Conservation (phyloP, 2,329 filamentous ascomycete genomes). For the Colletotrichum siamense region DNA sequence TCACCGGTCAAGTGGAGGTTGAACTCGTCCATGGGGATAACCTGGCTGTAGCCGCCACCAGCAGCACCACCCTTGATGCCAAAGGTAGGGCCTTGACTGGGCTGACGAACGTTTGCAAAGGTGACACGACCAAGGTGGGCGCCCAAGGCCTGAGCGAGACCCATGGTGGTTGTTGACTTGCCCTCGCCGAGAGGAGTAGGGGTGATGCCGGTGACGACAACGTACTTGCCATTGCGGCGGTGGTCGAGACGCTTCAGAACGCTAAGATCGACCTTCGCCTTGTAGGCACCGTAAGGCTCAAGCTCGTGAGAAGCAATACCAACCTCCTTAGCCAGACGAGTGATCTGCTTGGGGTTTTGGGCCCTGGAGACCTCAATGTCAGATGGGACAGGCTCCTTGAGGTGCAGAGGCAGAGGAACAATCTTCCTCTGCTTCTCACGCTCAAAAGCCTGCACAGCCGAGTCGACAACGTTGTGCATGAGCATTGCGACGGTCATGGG, state of each 20-base stretch:
- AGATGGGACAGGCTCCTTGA: conserved; percentile 84
- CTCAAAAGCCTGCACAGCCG: conserved; percentile 82
- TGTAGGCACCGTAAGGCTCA: conserved; percentile 93
- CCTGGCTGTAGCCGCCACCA: conserved; percentile 97
- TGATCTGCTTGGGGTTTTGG: conserved; percentile 92
- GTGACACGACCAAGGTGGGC: conserved; percentile 86
- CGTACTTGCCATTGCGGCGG: conserved; percentile 86
- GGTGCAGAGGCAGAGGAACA: conserved; percentile 81
- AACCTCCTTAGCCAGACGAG: conserved; percentile 80
- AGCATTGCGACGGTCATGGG: conserved; percentile 99
- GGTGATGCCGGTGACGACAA: conserved; percentile 94
- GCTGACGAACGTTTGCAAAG: conserved; percentile 97
- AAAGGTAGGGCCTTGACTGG: conserved; percentile 96
- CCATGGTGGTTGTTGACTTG: conserved; percentile 98
- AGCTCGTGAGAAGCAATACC: conserved; percentile 89
- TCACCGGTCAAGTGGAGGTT: conserved; percentile 97
- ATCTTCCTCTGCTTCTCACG: conserved; percentile 81
- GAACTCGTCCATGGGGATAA: conserved; percentile 99
- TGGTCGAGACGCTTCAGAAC: conserved; percentile 85
- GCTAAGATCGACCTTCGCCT: conserved; percentile 90
- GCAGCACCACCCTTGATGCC: conserved; percentile 98
- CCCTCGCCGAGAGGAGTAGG: conserved; percentile 96
- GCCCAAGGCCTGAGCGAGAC: conserved; percentile 89
- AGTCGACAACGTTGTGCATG: conserved; percentile 91
- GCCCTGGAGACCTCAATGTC: conserved; percentile 91